These are phyloP conservation scores for Coemansia sp. DNA, from an alignment of 192 early-diverging fungal species.

Conservation along the genomic window DNA sequence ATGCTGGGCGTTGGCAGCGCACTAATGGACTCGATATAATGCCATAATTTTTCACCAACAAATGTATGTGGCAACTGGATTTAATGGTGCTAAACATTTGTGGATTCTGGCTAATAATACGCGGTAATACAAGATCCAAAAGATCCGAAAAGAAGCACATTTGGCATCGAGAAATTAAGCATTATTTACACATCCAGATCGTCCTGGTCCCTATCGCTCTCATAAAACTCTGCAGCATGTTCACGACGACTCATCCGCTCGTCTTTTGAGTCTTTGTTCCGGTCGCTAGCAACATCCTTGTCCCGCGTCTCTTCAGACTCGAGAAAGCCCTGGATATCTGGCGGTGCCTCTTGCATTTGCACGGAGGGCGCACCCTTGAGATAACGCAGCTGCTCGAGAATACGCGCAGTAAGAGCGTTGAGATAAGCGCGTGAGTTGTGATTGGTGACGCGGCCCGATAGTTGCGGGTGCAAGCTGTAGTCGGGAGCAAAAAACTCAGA, in stretches of 20 bases:
- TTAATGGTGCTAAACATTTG: too few species aligned
- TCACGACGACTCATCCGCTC: slow-evolving; percentile 22
- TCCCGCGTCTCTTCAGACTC: slow-evolving; percentile 37
- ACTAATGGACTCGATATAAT: slow-evolving; percentile 12
- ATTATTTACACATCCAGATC: slow-evolving; percentile 4
- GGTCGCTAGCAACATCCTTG: slow-evolving; percentile 23
- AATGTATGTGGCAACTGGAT: too few species aligned
- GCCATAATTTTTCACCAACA: neutral
- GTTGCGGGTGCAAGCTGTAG: slow-evolving; percentile 83
- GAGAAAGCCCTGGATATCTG: slow-evolving; percentile 55
- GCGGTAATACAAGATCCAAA: too few species aligned
- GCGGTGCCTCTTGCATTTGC: slow-evolving; percentile 90
- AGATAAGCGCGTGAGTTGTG: slow-evolving; percentile 85
- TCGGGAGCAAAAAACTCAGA: slow-evolving; percentile 88
- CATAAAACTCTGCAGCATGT: slow-evolving; percentile 48
- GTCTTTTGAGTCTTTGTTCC: slow-evolving; percentile 26
- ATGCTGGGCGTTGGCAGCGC: slow-evolving; percentile 20
- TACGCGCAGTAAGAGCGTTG: slow-evolving; percentile 65
- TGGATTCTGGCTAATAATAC: too few species aligned
- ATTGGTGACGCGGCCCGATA: slow-evolving; percentile 81
- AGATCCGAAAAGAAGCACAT: too few species aligned
- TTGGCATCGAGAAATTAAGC: neutral
- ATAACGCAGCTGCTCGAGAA: slow-evolving; percentile 87
- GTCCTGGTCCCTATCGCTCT: slow-evolving; percentile 48
- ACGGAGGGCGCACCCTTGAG: slow-evolving; percentile 89